Conservation (phyloP, 768 basidiomycete genomes). For the Amanita molliuscula region DNA sequence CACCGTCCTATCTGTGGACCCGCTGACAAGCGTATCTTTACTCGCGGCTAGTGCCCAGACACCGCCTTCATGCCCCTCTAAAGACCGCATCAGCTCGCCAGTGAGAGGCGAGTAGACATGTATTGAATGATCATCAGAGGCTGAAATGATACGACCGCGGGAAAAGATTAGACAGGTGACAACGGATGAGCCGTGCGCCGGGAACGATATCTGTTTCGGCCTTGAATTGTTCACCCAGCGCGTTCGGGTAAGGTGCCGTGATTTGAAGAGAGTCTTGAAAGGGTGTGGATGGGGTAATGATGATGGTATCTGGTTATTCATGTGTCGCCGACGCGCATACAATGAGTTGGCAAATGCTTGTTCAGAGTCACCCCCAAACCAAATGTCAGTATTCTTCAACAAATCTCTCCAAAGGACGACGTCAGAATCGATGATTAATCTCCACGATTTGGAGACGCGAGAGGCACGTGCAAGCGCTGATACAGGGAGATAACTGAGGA, state of each 20-base stretch:
- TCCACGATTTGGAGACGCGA: slow-evolving; percentile 84
- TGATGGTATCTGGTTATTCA: slow-evolving; percentile 21
- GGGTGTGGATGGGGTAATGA: slow-evolving; percentile 72
- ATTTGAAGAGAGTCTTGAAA: slow-evolving; percentile 90
- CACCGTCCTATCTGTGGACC: slow-evolving; percentile 89
- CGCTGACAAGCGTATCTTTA: slow-evolving; percentile 82
- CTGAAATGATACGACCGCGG: slow-evolving; percentile 88
- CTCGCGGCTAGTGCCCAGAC: slow-evolving; percentile 94
- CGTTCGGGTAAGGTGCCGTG: slow-evolving; percentile 68
- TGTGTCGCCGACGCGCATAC: slow-evolving; percentile 45
- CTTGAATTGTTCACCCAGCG: slow-evolving; percentile 70
- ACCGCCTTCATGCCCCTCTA: slow-evolving; percentile 90
- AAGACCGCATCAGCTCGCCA: slow-evolving; percentile 60
- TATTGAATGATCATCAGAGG: slow-evolving; percentile 95
- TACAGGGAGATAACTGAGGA: slow-evolving; percentile 79
- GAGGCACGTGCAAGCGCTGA: slow-evolving; percentile 78
- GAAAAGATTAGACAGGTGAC: slow-evolving; percentile 97
- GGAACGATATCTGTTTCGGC: slow-evolving; percentile 73
- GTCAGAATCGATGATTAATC: slow-evolving; percentile 86
- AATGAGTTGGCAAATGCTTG: slow-evolving; percentile 69
- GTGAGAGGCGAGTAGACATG: slow-evolving; percentile 87
- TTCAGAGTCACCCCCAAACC: slow-evolving; percentile 85
- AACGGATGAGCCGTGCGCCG: slow-evolving; percentile 81
- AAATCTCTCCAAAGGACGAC: slow-evolving; percentile 84
- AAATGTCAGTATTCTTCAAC: slow-evolving; percentile 73